Evolutionary conservation across 2,329 filamentous ascomycete species (phyloP).

Genomic region (Dactylellina haptotyla): DNA sequence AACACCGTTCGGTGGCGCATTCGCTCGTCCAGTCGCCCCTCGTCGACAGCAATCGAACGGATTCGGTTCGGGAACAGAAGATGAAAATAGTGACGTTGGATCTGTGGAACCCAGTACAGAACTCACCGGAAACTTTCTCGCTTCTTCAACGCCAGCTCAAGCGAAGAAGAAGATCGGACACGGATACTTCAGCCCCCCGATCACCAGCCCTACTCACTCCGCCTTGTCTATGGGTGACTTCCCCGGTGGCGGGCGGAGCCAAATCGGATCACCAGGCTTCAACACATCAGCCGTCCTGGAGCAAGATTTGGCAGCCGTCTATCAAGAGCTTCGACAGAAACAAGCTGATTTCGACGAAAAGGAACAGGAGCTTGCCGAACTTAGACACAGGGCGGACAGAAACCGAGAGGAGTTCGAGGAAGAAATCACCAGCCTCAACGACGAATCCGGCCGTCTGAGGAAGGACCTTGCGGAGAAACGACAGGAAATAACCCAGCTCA

Average conservation of each 20-base stretch:
- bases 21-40: slow-evolving; percentile 38
- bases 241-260: slow-evolving; percentile 5
- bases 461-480: slow-evolving; percentile 22
- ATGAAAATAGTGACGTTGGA: slow-evolving; percentile 38
- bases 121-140: slow-evolving; percentile 50
- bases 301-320: slow-evolving; percentile 32
- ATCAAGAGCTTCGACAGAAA: slow-evolving; percentile 42
- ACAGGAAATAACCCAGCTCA: slow-evolving; percentile 35
- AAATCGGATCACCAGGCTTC: slow-evolving; percentile 42
- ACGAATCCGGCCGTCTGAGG: slow-evolving; percentile 20
- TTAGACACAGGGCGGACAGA: slow-evolving; percentile 26
- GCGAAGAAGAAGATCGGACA: slow-evolving; percentile 34
- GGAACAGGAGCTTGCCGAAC: slow-evolving; percentile 49
- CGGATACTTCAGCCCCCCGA: slow-evolving; percentile 48
- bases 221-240: slow-evolving; percentile 42
- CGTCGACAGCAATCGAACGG: slow-evolving; percentile 39
- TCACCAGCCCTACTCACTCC: slow-evolving; percentile 45
- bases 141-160: slow-evolving; percentile 40
- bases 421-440: slow-evolving; percentile 35
- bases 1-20: slow-evolving; percentile 37
- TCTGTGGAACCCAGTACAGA: slow-evolving; percentile 42
- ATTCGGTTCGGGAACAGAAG: slow-evolving; percentile 28
- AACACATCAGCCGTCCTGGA: slow-evolving; percentile 47
- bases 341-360: slow-evolving; percentile 42
- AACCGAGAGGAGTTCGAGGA: slow-evolving; percentile 51